Conservation (phyloP, 768 basidiomycete species). For the Austroboletus eburneus region DNA sequence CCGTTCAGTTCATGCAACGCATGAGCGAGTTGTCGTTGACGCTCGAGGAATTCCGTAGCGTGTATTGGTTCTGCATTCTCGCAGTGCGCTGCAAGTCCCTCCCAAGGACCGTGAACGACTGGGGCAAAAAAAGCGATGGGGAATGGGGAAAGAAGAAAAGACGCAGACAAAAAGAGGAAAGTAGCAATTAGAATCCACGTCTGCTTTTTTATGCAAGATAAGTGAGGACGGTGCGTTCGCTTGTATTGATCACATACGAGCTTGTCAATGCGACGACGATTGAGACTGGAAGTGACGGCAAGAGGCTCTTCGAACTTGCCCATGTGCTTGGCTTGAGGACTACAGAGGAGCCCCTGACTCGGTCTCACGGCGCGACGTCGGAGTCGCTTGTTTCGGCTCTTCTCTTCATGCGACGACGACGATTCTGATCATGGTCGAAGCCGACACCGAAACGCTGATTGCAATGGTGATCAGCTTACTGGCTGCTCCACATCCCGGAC, state of each 20-base stretch:
- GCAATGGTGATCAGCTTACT: slow-evolving; percentile 65
- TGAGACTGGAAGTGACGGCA: neutral
- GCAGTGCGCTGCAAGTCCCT: slow-evolving; percentile 41
- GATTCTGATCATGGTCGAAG: slow-evolving; percentile 23
- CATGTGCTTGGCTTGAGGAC: slow-evolving; percentile 5
- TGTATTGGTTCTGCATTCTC: slow-evolving; percentile 45
- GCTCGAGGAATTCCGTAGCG: slow-evolving; percentile 40
- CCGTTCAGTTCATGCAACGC: slow-evolving; percentile 47
- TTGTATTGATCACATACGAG: slow-evolving; percentile 10
- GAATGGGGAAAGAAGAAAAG: neutral
- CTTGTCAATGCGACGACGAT: neutral
- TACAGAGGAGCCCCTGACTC: neutral
- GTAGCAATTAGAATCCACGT: slow-evolving; percentile 7
- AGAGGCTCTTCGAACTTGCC: neutral
- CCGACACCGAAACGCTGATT: slow-evolving; percentile 66
- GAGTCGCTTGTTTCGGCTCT: too few relatives aligned
- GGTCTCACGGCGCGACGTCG: too few relatives aligned
- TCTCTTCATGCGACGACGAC: too few relatives aligned
- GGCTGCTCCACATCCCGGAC: slow-evolving; percentile 27
- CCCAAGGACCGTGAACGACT: slow-evolving; percentile 18
- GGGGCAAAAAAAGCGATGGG: neutral
- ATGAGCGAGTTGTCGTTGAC: slow-evolving; percentile 54
- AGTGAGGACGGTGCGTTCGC: neutral
- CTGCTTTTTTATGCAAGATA: too few relatives aligned
- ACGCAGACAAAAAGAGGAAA: slow-evolving; percentile 3